phyloP scores from a whole-genome alignment of 2,329 filamentous ascomycete species.

The Apiospora saccharicola region DNA sequence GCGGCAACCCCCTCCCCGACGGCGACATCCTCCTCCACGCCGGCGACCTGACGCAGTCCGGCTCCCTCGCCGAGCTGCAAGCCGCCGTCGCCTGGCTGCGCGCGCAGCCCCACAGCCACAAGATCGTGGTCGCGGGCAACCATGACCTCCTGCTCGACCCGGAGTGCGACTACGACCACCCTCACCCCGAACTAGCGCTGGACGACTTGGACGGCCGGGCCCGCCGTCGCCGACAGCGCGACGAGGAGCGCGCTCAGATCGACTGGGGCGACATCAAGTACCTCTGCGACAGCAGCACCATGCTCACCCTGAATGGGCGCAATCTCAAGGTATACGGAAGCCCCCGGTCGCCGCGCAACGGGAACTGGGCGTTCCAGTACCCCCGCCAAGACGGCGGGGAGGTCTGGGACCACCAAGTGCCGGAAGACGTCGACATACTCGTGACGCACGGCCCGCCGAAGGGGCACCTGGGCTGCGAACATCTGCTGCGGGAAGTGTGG shows the following conservation, averaged over 20 bases:
- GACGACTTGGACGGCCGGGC: conserved; percentile 38
- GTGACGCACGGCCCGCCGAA: conserved; percentile 75
- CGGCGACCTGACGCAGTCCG: conserved; percentile 79
- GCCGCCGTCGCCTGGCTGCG: conserved; percentile 17
- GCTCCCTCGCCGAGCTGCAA: conserved; percentile 59
- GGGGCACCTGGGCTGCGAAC: conserved; percentile 65
- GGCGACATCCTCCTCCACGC: conserved; percentile 81
- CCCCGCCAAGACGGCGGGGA: conserved; percentile 33
- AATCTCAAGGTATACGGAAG: conserved; percentile 64
- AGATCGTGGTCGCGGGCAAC: conserved; percentile 73
- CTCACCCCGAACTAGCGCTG: conserved; percentile 61
- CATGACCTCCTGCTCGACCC: conserved; percentile 76
- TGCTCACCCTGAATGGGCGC: conserved; percentile 60
- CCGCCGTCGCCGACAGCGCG: conserved; percentile 52
- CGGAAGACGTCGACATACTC: conserved; percentile 68
- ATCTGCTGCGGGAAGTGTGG: conserved; percentile 63
- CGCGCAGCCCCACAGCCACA: neutral
- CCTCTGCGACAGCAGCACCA: conserved; percentile 61
- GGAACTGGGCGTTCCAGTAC: conserved; percentile 74
- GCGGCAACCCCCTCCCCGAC: conserved; percentile 65
- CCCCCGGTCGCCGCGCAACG: conserved; percentile 32
- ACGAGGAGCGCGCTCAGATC: conserved; percentile 60
- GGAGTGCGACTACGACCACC: conserved; percentile 63
- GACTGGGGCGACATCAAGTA: conserved; percentile 49
- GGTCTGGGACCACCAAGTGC: conserved; percentile 53